Base-by-base conservation (phyloP, 495 filamentous ascomycete species). In the Xylaria flabelliformis region DNA sequence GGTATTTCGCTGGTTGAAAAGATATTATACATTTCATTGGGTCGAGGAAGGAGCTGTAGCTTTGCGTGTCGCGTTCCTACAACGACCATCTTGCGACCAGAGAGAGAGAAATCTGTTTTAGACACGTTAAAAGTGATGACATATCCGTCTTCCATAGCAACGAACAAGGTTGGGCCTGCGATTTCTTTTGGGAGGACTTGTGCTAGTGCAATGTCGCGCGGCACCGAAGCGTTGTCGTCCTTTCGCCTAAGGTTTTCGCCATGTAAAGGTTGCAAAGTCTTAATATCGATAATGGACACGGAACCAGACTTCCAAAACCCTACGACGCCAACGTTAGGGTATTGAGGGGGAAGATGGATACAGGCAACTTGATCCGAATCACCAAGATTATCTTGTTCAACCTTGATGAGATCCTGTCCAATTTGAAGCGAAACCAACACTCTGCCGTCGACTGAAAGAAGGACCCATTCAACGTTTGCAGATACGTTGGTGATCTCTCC, bases 1-100 rank as follows among this genome's bases (percentile, higher is more conserved):
- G 96, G 93, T 76, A 98, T 93, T 73, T 98, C 96, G 74, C 94
- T 97, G 0, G 92, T 95, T 1, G 95, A 93, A 75, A 99, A 97
- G 0, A 99, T 92, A 78, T 93, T 97, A 78, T 87, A 92, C 1
- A 93, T 77, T 19, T 85, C 84, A 44, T 80, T 71, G 0, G 83
- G 84, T 66, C 90, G 85, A 2, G 94, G 94, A 8, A 99, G 83
- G 12, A 90, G 84, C 68, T 94, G 90, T 76, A 99, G 92, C 10
- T 85, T 90, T 1, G 95, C 90, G 73, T 96, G 90, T 72, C 95
- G 90, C 32, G 93, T 95, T 12, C 97, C 97, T 53, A 99, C 86
- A 26, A 97, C 87, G 36, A 97, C 90, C 74, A 89, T 92, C 78
- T 94, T 97, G 76, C 90, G 91, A 2, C 87, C 85, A 0, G 89